These are phyloP conservation scores for Talaromyces sp. DNA, from an alignment of 2,329 filamentous ascomycete species.

Conservation along the genomic window DNA sequence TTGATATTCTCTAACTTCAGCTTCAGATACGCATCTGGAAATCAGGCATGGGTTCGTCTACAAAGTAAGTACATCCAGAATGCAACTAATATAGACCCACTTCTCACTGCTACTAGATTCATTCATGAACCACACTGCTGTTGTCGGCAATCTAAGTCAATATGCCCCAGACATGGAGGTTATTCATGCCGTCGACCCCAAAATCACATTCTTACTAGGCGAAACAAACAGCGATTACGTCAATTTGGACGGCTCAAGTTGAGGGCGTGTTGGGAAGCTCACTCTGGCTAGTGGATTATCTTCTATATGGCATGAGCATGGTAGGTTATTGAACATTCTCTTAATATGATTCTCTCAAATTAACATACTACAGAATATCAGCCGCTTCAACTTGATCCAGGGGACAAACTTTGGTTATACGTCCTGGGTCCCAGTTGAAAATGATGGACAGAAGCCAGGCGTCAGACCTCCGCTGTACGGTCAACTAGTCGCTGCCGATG, in stretches of 20 bases:
- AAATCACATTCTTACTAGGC: slow-evolving; percentile 12
- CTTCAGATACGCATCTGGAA: slow-evolving; percentile 12
- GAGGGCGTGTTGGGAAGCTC: slow-evolving; percentile 19
- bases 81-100: background rate
- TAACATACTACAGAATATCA: slow-evolving; percentile 6
- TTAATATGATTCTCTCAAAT: background rate
- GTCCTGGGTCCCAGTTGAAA: slow-evolving; percentile 12
- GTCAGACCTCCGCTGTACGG: slow-evolving; percentile 16
- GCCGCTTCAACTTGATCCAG: slow-evolving; percentile 17
- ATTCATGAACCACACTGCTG: slow-evolving; percentile 18
- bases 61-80: slow-evolving; percentile 3
- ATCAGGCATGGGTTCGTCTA: slow-evolving; percentile 13
- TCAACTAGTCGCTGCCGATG: slow-evolving; percentile 15
- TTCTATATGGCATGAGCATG: slow-evolving; percentile 17
- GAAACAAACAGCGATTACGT: slow-evolving; percentile 21
- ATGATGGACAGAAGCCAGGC: slow-evolving; percentile 10
- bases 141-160: slow-evolving; percentile 12
- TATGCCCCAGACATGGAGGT: slow-evolving; percentile 12
- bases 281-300: slow-evolving; percentile 15
- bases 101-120: slow-evolving; percentile 3
- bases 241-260: slow-evolving; percentile 12
- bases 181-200: slow-evolving; percentile 3
- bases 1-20: background rate
- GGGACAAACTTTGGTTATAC: slow-evolving; percentile 19
- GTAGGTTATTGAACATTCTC: background rate